phyloP scores from a whole-genome alignment of 495 filamentous ascomycete genomes.

The Platismatia glauca region DNA sequence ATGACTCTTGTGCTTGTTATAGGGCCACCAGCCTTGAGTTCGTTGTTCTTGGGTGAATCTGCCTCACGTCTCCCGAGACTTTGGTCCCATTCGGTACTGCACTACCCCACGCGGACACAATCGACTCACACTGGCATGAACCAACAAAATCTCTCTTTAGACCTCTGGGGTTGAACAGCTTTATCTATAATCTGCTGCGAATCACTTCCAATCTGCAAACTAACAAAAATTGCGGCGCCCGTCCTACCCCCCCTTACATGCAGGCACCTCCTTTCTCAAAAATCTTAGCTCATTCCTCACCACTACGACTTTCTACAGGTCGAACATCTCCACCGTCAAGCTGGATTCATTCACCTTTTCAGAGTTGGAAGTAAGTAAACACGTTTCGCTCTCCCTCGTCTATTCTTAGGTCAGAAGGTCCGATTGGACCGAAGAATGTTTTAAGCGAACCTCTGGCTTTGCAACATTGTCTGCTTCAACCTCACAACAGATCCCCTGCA shows the following conservation, averaged over 20 bases:
- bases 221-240: not conserved
- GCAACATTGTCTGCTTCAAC: conserved; percentile 22
- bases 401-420: not conserved
- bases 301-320: not conserved
- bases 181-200: not conserved
- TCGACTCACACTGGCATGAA: not conserved
- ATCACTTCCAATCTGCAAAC: not conserved
- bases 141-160: not conserved
- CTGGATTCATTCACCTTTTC: conserved; percentile 21
- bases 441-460: conserved; percentile 6
- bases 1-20: not conserved
- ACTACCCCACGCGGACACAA: not conserved
- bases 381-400: not conserved
- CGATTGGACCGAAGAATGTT: conserved; percentile 11
- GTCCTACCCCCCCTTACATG: conserved; percentile 17
- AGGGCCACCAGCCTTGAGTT: not conserved
- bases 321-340: conserved; percentile 12
- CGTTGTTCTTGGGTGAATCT: not conserved
- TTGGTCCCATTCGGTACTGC: conserved; percentile 1
- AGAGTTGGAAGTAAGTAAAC: conserved; percentile 18
- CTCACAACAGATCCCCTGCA: conserved; percentile 4
- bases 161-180: not conserved
- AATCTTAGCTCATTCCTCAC: conserved; percentile 4
- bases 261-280: not conserved
- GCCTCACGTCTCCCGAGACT: conserved; percentile 7